Conservation (phyloP, 1,284 basidiomycete genomes). For the Cerioporus squamosus region DNA sequence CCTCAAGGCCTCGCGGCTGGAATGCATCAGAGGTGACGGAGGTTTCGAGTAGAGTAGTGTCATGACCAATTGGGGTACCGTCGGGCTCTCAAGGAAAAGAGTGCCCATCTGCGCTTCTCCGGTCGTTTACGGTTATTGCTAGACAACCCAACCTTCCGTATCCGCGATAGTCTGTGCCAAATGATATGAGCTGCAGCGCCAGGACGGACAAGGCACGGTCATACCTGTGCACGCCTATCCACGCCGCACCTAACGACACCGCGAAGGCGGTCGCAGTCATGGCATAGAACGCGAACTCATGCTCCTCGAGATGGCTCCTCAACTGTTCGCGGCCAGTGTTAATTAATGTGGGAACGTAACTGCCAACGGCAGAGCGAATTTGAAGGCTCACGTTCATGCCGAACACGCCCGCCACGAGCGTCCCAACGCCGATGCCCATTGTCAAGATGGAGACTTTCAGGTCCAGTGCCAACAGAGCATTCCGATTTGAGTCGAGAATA, state of each 20-base stretch:
- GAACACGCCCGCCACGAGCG: slow-evolving; percentile 90
- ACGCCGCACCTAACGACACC: slow-evolving; percentile 60
- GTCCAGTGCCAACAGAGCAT: slow-evolving; percentile 90
- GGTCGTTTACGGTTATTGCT: slow-evolving; percentile 22
- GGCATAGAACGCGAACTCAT: slow-evolving; percentile 67
- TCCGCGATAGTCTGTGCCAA: slow-evolving; percentile 37
- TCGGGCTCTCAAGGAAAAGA: slow-evolving; percentile 26
- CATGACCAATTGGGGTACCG: slow-evolving; percentile 25
- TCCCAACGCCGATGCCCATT: slow-evolving; percentile 90
- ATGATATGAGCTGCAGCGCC: neutral
- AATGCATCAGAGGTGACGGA: neutral
- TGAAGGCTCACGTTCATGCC: slow-evolving; percentile 88
- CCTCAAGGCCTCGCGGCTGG: neutral
- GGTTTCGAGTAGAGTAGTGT: neutral
- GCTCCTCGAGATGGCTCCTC: slow-evolving; percentile 69
- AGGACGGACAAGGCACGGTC: slow-evolving; percentile 10
- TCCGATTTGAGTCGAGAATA: slow-evolving; percentile 96
- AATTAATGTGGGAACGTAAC: slow-evolving; percentile 17
- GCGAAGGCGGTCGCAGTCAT: slow-evolving; percentile 62
- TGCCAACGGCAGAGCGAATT: slow-evolving; percentile 4
- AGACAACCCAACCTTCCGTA: slow-evolving; percentile 41
- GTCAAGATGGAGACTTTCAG: slow-evolving; percentile 95
- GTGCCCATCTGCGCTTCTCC: slow-evolving; percentile 20
- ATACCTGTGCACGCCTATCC: slow-evolving; percentile 65
- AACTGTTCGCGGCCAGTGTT: slow-evolving; percentile 48